Percentiles rank a stretch among this genome's conserved stretches.
Evolutionary conservation across 2,329 filamentous ascomycete species (phyloP).

Genomic region (Mollisia scopiformis): DNA sequence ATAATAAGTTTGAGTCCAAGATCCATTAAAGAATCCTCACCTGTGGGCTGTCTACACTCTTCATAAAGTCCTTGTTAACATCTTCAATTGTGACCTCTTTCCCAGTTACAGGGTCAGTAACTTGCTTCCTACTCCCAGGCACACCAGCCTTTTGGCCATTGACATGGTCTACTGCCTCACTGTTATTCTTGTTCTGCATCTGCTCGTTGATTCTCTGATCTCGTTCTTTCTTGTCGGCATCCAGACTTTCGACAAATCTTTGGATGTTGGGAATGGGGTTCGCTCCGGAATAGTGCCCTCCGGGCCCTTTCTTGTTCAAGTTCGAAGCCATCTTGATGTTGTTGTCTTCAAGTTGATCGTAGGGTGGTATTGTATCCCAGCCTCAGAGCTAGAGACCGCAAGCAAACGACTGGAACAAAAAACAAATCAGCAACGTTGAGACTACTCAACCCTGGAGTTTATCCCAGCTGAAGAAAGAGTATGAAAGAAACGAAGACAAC

Average conservation of each 20-base stretch:
- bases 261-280: slow-evolving; percentile 89
- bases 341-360: neutral
- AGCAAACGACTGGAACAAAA: too few relatives aligned
- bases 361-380: too few relatives aligned
- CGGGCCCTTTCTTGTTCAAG: slow-evolving; percentile 40
- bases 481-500: neutral
- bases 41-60: slow-evolving; percentile 71
- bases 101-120: slow-evolving; percentile 88
- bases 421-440: neutral
- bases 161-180: slow-evolving; percentile 48
- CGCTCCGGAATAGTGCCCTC: slow-evolving; percentile 77
- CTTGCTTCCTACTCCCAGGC: slow-evolving; percentile 55
- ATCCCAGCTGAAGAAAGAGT: neutral
- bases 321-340: slow-evolving; percentile 18
- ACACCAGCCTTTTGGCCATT: slow-evolving; percentile 37
- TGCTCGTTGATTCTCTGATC: slow-evolving; percentile 72
- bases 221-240: slow-evolving; percentile 76
- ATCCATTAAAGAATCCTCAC: slow-evolving; percentile 44
- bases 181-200: slow-evolving; percentile 38
- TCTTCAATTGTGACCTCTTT: slow-evolving; percentile 86
- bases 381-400: too few relatives aligned
- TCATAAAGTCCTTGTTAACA: slow-evolving; percentile 70
- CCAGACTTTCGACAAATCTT: slow-evolving; percentile 79
- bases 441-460: neutral
- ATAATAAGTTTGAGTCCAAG: neutral